Evolutionary conservation across 108 stramenopile species (phyloP).

Genomic region (Pseudonitzschia delicatissima): DNA sequence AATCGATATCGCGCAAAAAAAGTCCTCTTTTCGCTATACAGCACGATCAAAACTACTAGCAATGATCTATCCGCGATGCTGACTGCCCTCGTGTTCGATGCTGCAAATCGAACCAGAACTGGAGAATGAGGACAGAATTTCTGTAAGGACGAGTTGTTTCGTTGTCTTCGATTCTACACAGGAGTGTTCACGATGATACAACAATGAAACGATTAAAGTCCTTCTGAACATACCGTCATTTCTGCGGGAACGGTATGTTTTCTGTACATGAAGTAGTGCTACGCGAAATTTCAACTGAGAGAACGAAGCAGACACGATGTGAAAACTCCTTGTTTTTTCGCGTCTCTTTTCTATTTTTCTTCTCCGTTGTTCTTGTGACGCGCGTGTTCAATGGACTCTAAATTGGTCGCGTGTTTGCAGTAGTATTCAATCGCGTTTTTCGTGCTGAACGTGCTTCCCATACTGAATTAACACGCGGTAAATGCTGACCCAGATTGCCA

Average conservation of each 20-base stretch:
- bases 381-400: too few species aligned
- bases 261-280: not conserved
- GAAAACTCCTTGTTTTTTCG: slow-evolving; percentile 6
- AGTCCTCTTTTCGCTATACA: not conserved
- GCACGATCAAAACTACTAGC: slow-evolving; percentile 2
- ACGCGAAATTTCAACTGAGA: not conserved
- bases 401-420: too few species aligned
- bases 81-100: not conserved
- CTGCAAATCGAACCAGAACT: too few species aligned
- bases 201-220: not conserved
- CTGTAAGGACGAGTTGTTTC: too few species aligned
- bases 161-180: too few species aligned
- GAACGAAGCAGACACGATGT: slow-evolving; percentile 1
- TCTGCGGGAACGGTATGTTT: not conserved
- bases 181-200: not conserved
- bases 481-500: too few species aligned
- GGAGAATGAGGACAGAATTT: too few species aligned
- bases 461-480: too few species aligned
- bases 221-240: not conserved
- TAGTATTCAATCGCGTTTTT: too few species aligned
- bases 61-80: slow-evolving; percentile 7
- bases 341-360: not conserved
- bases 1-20: not conserved
- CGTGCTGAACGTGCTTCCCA: too few species aligned
- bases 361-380: slow-evolving; percentile 7